Evolutionary conservation across 768 basidiomycete genomes (phyloP).

Genomic region (Boletus speciosus): DNA sequence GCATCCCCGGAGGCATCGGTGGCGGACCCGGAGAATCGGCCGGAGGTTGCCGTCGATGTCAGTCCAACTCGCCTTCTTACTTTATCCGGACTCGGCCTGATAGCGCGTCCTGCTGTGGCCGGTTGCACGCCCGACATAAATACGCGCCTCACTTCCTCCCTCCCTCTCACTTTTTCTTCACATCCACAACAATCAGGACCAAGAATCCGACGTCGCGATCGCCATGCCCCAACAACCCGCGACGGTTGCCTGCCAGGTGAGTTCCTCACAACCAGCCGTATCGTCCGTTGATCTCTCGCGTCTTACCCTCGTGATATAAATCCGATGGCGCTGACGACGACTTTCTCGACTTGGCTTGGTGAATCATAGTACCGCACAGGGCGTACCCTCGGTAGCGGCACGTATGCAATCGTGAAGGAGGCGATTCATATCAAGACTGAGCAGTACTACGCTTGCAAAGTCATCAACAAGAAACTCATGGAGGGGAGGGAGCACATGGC

Average conservation of each 20-base stretch:
- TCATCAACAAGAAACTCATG: slow-evolving; percentile 99
- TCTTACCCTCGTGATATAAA: not conserved
- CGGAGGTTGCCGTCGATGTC: slow-evolving; percentile 25
- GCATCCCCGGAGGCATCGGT: slow-evolving; percentile 25
- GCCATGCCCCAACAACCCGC: slow-evolving; percentile 32
- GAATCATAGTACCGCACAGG: slow-evolving; percentile 74
- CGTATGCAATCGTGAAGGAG: slow-evolving; percentile 94
- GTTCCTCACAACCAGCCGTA: not conserved
- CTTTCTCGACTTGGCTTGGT: not conserved
- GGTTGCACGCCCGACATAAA: slow-evolving; percentile 9
- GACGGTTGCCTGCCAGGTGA: slow-evolving; percentile 48
- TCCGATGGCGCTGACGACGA: slow-evolving; percentile 6
- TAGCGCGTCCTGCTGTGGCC: slow-evolving; percentile 13
- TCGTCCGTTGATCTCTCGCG: slow-evolving; percentile 1
- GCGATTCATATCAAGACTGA: slow-evolving; percentile 91
- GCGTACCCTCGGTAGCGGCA: slow-evolving; percentile 85
- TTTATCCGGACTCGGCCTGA: slow-evolving; percentile 8
- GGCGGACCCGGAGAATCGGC: slow-evolving; percentile 22
- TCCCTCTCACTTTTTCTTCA: slow-evolving; percentile 2
- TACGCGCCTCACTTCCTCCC: slow-evolving; percentile 5
- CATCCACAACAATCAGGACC: slow-evolving; percentile 15
- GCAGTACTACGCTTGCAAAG: slow-evolving; percentile 98
- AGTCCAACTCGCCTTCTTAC: not conserved
- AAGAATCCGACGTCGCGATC: slow-evolving; percentile 6
- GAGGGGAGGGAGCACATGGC: slow-evolving; percentile 98